Conservation (phyloP, 768 basidiomycete genomes). For the Hericium rajendrae region DNA sequence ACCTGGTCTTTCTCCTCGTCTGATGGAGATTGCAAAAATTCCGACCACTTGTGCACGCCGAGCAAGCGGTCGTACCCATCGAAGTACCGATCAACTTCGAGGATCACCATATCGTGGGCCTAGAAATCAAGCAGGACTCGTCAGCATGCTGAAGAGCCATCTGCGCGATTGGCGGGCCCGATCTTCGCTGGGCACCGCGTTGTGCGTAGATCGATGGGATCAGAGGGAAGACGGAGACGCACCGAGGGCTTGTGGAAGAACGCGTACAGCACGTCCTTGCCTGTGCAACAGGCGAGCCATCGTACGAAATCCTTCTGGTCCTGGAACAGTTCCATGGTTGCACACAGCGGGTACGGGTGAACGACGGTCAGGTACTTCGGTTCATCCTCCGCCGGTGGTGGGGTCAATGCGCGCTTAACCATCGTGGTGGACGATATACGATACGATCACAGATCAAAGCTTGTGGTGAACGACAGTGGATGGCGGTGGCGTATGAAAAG, state of each 20-base stretch:
- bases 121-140: slow-evolving; percentile 4
- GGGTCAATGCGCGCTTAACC: slow-evolving; percentile 34
- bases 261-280: slow-evolving; percentile 25
- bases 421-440: slow-evolving; percentile 12
- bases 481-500: too few species aligned
- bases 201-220: background rate
- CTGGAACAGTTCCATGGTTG: slow-evolving; percentile 29
- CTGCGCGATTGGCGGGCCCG: background rate
- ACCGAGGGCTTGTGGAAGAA: slow-evolving; percentile 38
- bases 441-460: too few species aligned
- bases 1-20: slow-evolving; percentile 20
- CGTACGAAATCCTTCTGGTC: slow-evolving; percentile 30
- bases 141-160: background rate
- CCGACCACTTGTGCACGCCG: slow-evolving; percentile 34
- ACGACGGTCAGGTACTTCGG: slow-evolving; percentile 36
- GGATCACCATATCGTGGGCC: slow-evolving; percentile 36
- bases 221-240: slow-evolving; percentile 12
- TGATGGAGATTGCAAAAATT: slow-evolving; percentile 26
- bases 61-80: slow-evolving; percentile 26
- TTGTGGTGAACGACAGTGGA: too few species aligned
- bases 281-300: slow-evolving; percentile 35
- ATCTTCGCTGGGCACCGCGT: background rate
- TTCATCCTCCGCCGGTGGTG: slow-evolving; percentile 34
- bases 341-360: slow-evolving; percentile 32
- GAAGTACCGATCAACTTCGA: slow-evolving; percentile 29